A percentile compares a stretch with the other conserved stretches of the same genome.
Conservation (phyloP, 2,329 filamentous ascomycete species). For the Colletotrichum endophyticum region DNA sequence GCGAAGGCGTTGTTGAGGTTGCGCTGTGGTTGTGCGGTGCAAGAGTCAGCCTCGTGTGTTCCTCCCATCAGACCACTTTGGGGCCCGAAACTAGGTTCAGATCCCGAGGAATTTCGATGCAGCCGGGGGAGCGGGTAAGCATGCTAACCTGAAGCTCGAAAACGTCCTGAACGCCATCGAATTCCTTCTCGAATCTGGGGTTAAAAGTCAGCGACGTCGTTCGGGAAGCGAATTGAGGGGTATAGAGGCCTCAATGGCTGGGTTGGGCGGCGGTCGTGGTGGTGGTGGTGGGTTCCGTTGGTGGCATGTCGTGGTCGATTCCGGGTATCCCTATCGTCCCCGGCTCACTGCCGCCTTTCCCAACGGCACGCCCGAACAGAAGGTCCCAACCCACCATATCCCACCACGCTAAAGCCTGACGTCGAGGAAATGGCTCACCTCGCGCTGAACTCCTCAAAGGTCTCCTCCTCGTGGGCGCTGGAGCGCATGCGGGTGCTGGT, state of each 20-base stretch:
- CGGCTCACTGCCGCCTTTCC: background rate
- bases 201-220: conserved; percentile 1
- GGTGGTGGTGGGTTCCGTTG: background rate
- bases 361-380: background rate
- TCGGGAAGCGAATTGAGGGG: background rate
- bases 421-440: conserved; percentile 68
- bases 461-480: conserved; percentile 85
- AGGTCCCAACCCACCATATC: background rate
- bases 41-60: conserved; percentile 10
- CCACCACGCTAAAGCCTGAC: background rate
- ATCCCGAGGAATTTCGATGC: conserved; percentile 3
- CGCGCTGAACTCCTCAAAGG: conserved; percentile 97
- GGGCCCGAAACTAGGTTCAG: conserved; percentile 3
- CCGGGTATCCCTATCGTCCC: conserved; percentile 14
- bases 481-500: conserved; percentile 61
- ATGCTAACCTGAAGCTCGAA: conserved; percentile 95
- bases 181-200: conserved; percentile 97
- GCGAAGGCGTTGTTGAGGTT: conserved; percentile 99
- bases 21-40: conserved; percentile 52
- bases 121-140: background rate
- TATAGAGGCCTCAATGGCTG: conserved; percentile 4
- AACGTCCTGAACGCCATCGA: conserved; percentile 95
- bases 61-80: conserved; percentile 25
- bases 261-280: background rate
- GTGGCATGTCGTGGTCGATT: background rate